A percentile compares a stretch with the other conserved stretches of the same genome.
These are phyloP conservation scores for Raffaelea deltoideospora DNA, from an alignment of 2,329 filamentous ascomycete species.

Conservation along the genomic window DNA sequence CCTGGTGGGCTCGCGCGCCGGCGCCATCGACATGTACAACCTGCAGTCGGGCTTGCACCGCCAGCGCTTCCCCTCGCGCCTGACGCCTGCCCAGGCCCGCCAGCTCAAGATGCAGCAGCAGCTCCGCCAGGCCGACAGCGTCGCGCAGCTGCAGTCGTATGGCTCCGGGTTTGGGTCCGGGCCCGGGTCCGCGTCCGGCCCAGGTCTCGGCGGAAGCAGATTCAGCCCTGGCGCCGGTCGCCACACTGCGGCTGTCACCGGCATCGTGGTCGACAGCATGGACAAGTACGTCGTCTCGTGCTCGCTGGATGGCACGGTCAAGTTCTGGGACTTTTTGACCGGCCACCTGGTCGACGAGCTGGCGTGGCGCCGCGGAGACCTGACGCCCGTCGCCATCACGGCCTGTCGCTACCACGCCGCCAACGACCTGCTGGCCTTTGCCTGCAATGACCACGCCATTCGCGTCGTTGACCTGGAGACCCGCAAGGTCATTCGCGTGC, in stretches of 20 bases:
- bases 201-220: no score
- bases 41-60: slow-evolving; percentile 83
- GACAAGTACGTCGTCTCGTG: slow-evolving; percentile 79
- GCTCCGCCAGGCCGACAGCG: slow-evolving; percentile 37
- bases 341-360: slow-evolving; percentile 68
- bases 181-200: slow-evolving; percentile 15
- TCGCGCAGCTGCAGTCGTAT: slow-evolving; percentile 36
- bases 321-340: slow-evolving; percentile 93
- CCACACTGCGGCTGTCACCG: slow-evolving; percentile 72
- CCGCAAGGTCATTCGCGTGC: slow-evolving; percentile 77
- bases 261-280: slow-evolving; percentile 74
- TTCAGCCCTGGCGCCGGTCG: slow-evolving; percentile 45
- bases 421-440: slow-evolving; percentile 75
- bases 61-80: slow-evolving; percentile 67
- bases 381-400: slow-evolving; percentile 62
- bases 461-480: slow-evolving; percentile 84
- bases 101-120: slow-evolving; percentile 56
- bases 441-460: slow-evolving; percentile 78
- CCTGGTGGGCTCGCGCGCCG: slow-evolving; percentile 68
- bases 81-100: slow-evolving; percentile 65
- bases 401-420: slow-evolving; percentile 66
- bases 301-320: slow-evolving; percentile 78
- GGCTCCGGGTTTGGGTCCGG: neutral
- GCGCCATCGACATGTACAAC: slow-evolving; percentile 89
- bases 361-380: slow-evolving; percentile 65